Evolutionary conservation across 106 monocot genomes (phyloP), one percentile per base, ranked within the genome.

Genomic region (Allium fistulosum): DNA sequence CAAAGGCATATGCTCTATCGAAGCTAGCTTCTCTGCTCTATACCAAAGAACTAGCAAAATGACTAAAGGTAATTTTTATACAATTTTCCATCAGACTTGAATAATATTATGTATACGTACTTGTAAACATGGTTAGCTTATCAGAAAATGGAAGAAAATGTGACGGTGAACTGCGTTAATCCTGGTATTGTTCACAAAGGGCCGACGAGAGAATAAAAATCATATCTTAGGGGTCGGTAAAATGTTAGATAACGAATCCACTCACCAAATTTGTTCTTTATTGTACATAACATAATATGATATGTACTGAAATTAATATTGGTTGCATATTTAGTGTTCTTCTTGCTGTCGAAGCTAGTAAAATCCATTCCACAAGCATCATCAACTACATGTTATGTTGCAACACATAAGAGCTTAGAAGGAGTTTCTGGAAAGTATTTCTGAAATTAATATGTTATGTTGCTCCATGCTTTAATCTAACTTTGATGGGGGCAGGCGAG

Each of bases 11-110:
- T 80, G 86, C 97, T 0, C 68, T 92, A n/a, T 92, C 92, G 49
- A 97, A 97, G 82, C 86, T 97, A 53, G 97, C 97, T 6, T 87
- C 82, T 74, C 83, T 97, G 46, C 89, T 97, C 69, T 84, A 92
- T 71, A 85, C 92, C 59, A 72, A 62, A 60, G 89, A 85, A 67
- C 84, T 97, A 10, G 74, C 97, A 37, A 67, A 69, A 28, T 57
- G 84, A 48, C 74, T 97, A 58, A 57, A 82, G 89, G 92, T 94
- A 28, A 8, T 49, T 9, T 53, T 0, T 15, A 28, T 17, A 10
- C 17, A 2, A 17, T 65, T 45, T 11, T 52, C 6, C 50, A 1
- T 67, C 49, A 65, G 49, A 6, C 53, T 12, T 22, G 69, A 96
- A 91, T 68, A 78, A 64, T 88, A 81, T 79, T 72, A 64, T 14